Base-by-base conservation (phyloP, 2,329 filamentous ascomycete genomes). In the Fusarium sp. region DNA sequence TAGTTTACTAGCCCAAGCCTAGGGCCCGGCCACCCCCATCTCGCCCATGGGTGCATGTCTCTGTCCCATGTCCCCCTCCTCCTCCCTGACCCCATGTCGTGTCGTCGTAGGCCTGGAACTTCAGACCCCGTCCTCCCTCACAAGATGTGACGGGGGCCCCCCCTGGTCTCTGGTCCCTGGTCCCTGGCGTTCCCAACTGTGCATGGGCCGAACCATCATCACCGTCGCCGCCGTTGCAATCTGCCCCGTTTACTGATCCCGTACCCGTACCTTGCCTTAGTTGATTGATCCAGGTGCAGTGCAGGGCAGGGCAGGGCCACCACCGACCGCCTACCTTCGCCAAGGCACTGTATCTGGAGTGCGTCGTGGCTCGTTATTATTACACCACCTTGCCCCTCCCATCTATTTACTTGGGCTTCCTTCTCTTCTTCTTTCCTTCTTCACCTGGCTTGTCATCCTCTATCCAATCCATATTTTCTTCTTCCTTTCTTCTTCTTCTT, bases 181-280 rank as follows among this genome's bases (percentile, higher is more conserved):
- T 63, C 60, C 58, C 51, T 65, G 57, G 52, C 60, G 41, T 48
- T 55, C 54, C 58, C 37, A 44, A 34, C 41, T 43, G 55, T 68
- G 66, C 55, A 69, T 71, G 61, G 68, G 56, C 68, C 68, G 68
- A 73, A 73, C 70, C 71, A 76, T 75, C 65, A 74, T 62, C 67
- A 75, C 73, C 73, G 73, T 66, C 69, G 73, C 68, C 62, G 72
- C 73, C 73, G 73, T 75, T 75, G 72, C 62, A 75, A 75, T 75
- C 72, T 75, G 70, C 73, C 64, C 68, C 72, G 23, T 23, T 23
- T 23, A 23, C 23, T 23, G 23, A 23, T 23, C 23, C 23, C 23
- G 23, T 23, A 23, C 23, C 23, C 23, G 51, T 59, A 58, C 59
- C 50, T 67, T 62, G 50, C 54, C 53, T 51, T 70, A 56, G 39